These are phyloP conservation scores for Yamagishiella unicocca DNA, from an alignment of 139 green algal species.

Conservation along the genomic window DNA sequence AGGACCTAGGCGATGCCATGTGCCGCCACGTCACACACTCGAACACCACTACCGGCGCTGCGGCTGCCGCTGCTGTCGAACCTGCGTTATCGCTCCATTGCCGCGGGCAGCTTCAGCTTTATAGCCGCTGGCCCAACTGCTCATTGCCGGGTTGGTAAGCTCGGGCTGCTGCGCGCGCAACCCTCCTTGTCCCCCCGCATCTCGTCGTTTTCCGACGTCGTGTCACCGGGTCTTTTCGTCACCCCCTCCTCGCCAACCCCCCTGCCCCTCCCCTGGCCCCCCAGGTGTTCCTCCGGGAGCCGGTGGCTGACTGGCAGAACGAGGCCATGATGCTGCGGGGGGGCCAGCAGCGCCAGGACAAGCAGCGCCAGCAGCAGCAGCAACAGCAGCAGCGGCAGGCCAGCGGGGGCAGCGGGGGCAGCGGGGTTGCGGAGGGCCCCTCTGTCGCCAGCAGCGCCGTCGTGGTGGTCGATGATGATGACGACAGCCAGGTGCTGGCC, in stretches of 20 bases:
- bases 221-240: no score
- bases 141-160: no score
- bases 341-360: neutral
- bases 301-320: conserved; percentile 77
- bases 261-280: neutral
- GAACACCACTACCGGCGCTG: neutral
- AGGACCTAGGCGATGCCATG: no score
- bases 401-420: conserved; percentile 2
- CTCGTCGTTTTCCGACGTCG: no score
- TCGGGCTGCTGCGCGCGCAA: neutral
- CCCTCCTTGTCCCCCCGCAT: neutral
- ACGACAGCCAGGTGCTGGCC: neutral
- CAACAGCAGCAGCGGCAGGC: conserved; percentile 22
- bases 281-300: conserved; percentile 77
- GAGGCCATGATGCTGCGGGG: conserved; percentile 63
- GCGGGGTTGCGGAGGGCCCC: neutral
- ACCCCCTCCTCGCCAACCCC: neutral
- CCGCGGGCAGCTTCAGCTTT: no score
- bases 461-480: neutral
- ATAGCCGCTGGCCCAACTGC: no score
- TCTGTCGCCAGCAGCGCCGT: neutral
- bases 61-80: neutral
- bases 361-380: neutral
- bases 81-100: neutral
- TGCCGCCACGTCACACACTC: no score